phyloP scores from a whole-genome alignment of 768 basidiomycete genomes.

The Hortiboletus campestris region DNA sequence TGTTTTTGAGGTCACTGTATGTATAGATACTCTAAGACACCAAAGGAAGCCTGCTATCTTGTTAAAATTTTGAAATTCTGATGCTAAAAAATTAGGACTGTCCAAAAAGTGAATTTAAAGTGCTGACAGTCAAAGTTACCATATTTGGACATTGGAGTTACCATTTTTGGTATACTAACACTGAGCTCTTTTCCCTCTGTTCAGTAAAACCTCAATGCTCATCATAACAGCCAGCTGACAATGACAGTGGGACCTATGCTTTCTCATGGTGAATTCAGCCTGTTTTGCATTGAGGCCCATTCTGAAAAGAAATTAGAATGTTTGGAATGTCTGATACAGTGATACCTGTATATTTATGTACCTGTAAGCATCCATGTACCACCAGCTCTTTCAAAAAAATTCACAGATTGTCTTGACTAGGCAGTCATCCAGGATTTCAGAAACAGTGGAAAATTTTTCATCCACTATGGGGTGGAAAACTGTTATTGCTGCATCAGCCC shows the following conservation, averaged over 20 bases:
- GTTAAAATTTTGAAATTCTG: background rate
- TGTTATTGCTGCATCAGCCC: too few relatives aligned
- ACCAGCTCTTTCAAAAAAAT: too few relatives aligned
- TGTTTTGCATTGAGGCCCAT: background rate
- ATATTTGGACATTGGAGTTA: background rate
- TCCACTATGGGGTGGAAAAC: too few relatives aligned
- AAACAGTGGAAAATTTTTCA: background rate
- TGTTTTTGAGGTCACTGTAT: too few relatives aligned
- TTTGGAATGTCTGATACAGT: too few relatives aligned
- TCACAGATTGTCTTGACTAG: background rate
- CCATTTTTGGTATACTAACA: background rate
- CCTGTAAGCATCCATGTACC: too few relatives aligned
- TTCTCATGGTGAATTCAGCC: background rate
- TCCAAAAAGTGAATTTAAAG: conserved; percentile 2
- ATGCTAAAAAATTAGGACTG: background rate
- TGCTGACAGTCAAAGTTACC: background rate
- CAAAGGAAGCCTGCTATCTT: too few relatives aligned
- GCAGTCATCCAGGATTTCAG: background rate
- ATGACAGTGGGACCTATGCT: background rate
- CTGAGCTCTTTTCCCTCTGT: background rate
- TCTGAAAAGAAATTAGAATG: background rate
- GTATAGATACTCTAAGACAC: too few relatives aligned
- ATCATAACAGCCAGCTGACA: background rate
- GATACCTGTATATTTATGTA: too few relatives aligned
- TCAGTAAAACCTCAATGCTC: background rate